phyloP scores from a whole-genome alignment of 148 eudicot species.

The Vaccinium vitisidaea region DNA sequence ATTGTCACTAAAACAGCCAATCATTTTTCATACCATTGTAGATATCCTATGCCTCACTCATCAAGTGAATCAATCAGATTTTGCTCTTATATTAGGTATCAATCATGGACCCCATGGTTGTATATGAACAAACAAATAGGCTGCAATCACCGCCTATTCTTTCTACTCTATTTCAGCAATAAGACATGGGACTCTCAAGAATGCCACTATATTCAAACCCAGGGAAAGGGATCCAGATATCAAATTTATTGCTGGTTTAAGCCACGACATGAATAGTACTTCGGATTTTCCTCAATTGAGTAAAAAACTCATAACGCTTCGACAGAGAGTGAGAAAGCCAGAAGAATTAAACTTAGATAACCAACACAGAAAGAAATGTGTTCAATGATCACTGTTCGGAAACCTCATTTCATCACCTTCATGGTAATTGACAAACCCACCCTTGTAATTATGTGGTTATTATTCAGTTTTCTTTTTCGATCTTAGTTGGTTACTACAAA shows the following conservation, averaged over 20 bases:
- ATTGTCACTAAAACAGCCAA: not conserved
- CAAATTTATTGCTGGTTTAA: not conserved
- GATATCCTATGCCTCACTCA: not conserved
- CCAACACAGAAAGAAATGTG: not conserved
- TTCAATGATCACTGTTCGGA: not conserved
- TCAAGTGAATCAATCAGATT: not conserved
- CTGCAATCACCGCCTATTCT: not conserved
- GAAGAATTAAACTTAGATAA: not conserved
- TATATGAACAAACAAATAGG: not conserved
- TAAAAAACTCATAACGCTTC: not conserved
- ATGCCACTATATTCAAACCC: not conserved
- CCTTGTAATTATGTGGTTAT: not conserved
- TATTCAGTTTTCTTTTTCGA: not conserved
- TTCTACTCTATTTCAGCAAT: not conserved
- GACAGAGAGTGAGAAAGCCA: not conserved
- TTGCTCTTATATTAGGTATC: not conserved
- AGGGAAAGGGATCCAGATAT: not conserved
- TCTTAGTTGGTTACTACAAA: not conserved
- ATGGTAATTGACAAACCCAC: not conserved
- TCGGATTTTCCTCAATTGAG: not conserved
- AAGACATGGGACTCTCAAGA: not conserved
- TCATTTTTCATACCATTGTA: not conserved
- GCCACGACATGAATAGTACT: not conserved
- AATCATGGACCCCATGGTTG: not conserved
- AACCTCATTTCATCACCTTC: not conserved